Evolutionary conservation across 495 filamentous ascomycete species (phyloP).

Genomic region (Talaromyces proteolyticus): DNA sequence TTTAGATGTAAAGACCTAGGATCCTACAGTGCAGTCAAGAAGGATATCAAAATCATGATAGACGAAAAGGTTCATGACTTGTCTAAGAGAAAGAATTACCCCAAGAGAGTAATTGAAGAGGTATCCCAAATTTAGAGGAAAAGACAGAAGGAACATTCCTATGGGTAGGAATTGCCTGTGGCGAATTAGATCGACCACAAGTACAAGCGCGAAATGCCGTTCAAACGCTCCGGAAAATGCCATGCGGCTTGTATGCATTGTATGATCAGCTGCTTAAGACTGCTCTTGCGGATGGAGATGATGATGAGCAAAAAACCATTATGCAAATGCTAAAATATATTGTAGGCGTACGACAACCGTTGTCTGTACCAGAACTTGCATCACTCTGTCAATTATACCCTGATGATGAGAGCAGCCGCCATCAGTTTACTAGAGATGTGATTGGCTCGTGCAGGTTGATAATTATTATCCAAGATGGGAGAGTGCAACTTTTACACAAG

Average conservation of each 20-base stretch:
- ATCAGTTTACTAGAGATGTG: conserved; percentile 6
- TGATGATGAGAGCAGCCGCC: conserved; percentile 9
- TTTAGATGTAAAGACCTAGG: conserved; percentile 13
- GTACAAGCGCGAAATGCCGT: conserved; percentile 9
- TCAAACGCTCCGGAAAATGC: conserved; percentile 8
- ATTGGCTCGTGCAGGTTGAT: conserved; percentile 14
- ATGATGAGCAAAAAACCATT: conserved; percentile 1
- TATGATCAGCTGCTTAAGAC: conserved; percentile 14
- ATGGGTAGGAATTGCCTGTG: conserved; percentile 20
- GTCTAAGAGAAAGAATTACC: conserved; percentile 12
- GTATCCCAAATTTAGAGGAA: conserved; percentile 13
- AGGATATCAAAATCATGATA: conserved; percentile 16
- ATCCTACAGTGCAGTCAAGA: conserved; percentile 7
- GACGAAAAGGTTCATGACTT: conserved; percentile 13
- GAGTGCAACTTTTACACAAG: conserved; percentile 15
- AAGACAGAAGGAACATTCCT: conserved; percentile 24
- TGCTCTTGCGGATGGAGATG: conserved; percentile 7
- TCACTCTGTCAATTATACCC: conserved; percentile 9
- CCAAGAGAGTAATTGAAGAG: conserved; percentile 6
- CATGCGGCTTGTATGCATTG: conserved; percentile 10
- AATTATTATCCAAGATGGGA: conserved; percentile 9
- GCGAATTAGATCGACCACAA: conserved; percentile 7
- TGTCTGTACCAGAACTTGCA: conserved; percentile 10
- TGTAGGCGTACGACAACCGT: conserved; percentile 7
- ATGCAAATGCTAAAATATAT: conserved; percentile 10